phyloP scores from a whole-genome alignment of 169 alveolate genomes.

The Plasmodium ovale region DNA sequence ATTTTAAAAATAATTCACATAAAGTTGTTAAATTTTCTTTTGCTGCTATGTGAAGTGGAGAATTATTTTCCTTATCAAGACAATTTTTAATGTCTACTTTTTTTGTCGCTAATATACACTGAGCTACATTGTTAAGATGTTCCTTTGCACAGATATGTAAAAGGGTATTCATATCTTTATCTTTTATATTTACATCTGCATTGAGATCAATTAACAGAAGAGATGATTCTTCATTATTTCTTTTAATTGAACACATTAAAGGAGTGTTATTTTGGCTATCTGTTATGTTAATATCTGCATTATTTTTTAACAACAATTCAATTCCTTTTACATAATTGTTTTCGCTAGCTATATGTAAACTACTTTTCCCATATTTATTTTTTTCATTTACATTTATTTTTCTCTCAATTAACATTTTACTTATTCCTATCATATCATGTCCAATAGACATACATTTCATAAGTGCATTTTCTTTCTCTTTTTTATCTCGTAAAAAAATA shows the following conservation, averaged over 20 bases:
- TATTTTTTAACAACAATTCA: constrained; percentile 63
- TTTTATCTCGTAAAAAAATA: constrained; percentile 70
- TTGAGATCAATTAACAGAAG: constrained; percentile 43
- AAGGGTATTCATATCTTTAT: constrained; percentile 42
- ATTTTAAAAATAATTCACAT: constrained; percentile 51
- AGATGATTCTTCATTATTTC: constrained; percentile 71
- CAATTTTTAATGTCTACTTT: constrained; percentile 66
- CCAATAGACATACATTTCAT: constrained; percentile 73
- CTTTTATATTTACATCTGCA: constrained; percentile 73
- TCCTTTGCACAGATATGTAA: constrained; percentile 74
- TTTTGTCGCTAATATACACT: constrained; percentile 52
- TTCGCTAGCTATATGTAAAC: constrained; percentile 76
- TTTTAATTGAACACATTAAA: constrained; percentile 59
- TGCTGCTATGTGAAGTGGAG: constrained; percentile 76
- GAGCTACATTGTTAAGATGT: constrained; percentile 62
- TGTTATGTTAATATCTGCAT: constrained; percentile 55
- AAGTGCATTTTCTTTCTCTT: constrained; percentile 61
- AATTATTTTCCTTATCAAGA: constrained; percentile 52
- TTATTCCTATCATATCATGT: constrained; percentile 36
- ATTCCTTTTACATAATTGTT: constrained; percentile 70
- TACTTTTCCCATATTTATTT: constrained; percentile 73
- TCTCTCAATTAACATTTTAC: constrained; percentile 57
- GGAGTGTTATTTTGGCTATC: constrained; percentile 65
- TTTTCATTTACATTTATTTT: constrained; percentile 50
- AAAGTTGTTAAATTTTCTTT: constrained; percentile 48